These are phyloP conservation scores for Seiridium cupressi DNA, from an alignment of 2,329 filamentous ascomycete genomes.

Conservation along the genomic window DNA sequence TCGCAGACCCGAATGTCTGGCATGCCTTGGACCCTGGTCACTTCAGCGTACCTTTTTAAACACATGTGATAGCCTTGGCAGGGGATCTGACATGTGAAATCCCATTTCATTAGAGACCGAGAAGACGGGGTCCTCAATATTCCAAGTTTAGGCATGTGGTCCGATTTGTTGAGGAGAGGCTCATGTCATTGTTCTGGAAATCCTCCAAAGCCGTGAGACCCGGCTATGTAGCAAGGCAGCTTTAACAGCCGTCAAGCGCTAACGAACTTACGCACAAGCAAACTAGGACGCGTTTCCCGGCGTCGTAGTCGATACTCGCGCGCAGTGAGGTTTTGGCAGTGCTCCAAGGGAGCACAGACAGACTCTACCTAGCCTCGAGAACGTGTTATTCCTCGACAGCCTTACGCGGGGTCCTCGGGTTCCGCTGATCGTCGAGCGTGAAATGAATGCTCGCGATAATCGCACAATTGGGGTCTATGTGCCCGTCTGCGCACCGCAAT, in stretches of 20 bases:
- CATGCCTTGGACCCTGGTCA: neutral
- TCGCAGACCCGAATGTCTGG: neutral
- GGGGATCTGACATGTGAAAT: conserved; percentile 4
- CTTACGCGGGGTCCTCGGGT: neutral
- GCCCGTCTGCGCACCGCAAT: too few relatives aligned
- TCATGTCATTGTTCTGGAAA: neutral
- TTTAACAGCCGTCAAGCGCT: neutral
- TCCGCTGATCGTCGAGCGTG: neutral
- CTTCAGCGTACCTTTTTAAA: neutral
- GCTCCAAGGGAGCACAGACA: too few relatives aligned
- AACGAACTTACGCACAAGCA: too few relatives aligned
- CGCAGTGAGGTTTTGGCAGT: too few relatives aligned
- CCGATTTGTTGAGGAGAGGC: neutral
- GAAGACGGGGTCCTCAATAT: neutral
- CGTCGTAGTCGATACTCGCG: too few relatives aligned
- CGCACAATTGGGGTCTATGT: too few relatives aligned
- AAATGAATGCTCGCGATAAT: neutral
- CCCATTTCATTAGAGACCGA: neutral
- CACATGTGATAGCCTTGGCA: conserved; percentile 4
- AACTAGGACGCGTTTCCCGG: too few relatives aligned
- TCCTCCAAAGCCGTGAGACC: neutral
- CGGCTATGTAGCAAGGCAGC: neutral
- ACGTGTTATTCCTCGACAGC: neutral
- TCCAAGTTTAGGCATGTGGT: neutral
- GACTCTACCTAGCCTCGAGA: too few relatives aligned